Evolutionary conservation across 108 stramenopile genomes (phyloP).

Genomic region (Conticribra weissflogii): DNA sequence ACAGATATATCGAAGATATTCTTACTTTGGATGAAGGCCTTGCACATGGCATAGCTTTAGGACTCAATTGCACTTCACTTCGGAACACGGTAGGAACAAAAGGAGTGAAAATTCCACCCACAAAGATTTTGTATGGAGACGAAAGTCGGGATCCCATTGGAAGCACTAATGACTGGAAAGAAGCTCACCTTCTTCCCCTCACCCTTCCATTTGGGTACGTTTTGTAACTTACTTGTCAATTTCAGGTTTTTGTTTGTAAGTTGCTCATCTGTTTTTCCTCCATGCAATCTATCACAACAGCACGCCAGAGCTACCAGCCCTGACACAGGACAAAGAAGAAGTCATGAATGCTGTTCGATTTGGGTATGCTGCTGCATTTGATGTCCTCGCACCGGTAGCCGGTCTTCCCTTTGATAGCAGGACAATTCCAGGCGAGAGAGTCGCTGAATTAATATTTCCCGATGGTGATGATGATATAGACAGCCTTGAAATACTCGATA

Average conservation of each 20-base stretch:
- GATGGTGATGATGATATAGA: conserved; percentile 45
- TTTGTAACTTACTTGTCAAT: no score
- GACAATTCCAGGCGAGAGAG: conserved; percentile 40
- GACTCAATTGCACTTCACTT: conserved; percentile 9
- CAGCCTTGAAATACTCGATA: conserved; percentile 40
- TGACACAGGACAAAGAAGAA: conserved; percentile 56
- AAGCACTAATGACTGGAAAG: conserved; percentile 33
- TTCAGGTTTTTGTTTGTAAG: no score
- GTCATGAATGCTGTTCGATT: conserved; percentile 47
- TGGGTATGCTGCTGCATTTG: conserved; percentile 57
- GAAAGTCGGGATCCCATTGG: conserved; percentile 12
- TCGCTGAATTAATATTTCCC: conserved; percentile 50
- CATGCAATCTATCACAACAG: no score
- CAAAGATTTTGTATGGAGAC: conserved; percentile 42
- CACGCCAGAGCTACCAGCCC: conserved; percentile 48
- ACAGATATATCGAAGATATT: conserved; percentile 56
- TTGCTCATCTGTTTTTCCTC: no score
- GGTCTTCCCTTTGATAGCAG: conserved; percentile 40
- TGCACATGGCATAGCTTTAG: conserved; percentile 33
- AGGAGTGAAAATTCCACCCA: conserved; percentile 55
- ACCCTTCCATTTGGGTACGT: conserved; percentile 33
- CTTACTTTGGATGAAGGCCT: conserved; percentile 55
- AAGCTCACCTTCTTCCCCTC: conserved; percentile 51
- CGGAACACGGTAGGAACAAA: conserved; percentile 4
- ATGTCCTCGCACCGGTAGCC: conserved; percentile 50